phyloP scores from a whole-genome alignment of 75 land plant genomes.

The Chamaecyparis obtusa region DNA sequence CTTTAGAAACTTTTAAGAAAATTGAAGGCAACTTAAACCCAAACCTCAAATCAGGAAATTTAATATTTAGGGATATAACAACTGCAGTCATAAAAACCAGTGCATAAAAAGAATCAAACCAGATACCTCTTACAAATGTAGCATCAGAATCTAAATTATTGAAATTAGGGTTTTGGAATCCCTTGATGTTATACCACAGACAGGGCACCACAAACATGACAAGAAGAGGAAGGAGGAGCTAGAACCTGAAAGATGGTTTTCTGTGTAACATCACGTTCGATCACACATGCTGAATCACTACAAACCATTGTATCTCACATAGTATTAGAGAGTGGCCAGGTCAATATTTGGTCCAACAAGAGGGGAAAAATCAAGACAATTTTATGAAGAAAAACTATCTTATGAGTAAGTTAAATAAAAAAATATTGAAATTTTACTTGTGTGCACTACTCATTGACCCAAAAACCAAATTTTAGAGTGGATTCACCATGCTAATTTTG shows the following conservation, averaged over 20 bases:
- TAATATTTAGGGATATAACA: slow-evolving; percentile 23
- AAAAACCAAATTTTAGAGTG: no score
- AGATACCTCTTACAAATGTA: slow-evolving; percentile 7
- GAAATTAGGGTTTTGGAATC: neutral
- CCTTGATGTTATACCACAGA: slow-evolving; percentile 34
- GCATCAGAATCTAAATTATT: slow-evolving; percentile 14
- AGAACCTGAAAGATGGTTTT: slow-evolving; percentile 15
- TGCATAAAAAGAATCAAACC: slow-evolving; percentile 26
- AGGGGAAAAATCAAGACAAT: no score
- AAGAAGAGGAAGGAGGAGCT: slow-evolving; percentile 38
- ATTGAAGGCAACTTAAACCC: slow-evolving; percentile 10
- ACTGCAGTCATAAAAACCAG: slow-evolving; percentile 35
- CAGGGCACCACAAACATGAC: slow-evolving; percentile 37
- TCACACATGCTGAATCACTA: no score
- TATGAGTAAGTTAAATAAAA: no score
- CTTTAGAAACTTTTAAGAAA: no score
- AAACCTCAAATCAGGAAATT: slow-evolving; percentile 25
- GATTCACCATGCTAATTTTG: no score
- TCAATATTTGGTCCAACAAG: no score
- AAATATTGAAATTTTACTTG: no score
- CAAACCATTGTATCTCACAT: no score
- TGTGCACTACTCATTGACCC: no score
- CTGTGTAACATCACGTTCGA: neutral
- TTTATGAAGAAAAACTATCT: no score
- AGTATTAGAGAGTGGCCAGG: no score